Evolutionary conservation across 108 stramenopile species (phyloP).

Genomic region (Skeletonema grethae): DNA sequence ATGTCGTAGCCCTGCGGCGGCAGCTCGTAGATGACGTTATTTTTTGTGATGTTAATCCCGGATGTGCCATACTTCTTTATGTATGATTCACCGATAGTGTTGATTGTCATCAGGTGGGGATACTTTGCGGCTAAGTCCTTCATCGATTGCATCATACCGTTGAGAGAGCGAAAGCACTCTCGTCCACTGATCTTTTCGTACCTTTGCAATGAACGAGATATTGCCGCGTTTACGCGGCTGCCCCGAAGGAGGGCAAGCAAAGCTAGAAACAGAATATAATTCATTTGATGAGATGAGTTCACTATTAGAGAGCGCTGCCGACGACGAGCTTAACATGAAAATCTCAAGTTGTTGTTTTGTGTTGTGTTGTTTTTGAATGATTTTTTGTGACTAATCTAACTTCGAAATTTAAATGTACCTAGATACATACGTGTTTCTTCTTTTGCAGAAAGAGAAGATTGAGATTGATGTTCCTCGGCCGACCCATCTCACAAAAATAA

Average conservation of each 20-base stretch:
- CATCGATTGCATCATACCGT: constrained; percentile 32
- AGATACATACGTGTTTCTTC: too few relatives aligned
- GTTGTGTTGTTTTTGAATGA: too few relatives aligned
- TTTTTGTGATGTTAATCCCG: constrained; percentile 26
- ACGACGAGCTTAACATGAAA: too few relatives aligned
- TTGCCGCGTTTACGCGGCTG: background rate
- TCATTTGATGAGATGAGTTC: too few relatives aligned
- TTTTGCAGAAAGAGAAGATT: too few relatives aligned
- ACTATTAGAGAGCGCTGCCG: too few relatives aligned
- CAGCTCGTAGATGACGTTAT: background rate
- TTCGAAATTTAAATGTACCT: too few relatives aligned
- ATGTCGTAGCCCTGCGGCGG: background rate
- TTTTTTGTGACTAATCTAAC: too few relatives aligned
- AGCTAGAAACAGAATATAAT: background rate
- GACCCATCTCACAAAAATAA: too few relatives aligned
- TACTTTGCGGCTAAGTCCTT: background rate
- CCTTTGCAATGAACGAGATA: background rate
- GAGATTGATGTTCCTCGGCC: too few relatives aligned
- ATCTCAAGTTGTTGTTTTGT: too few relatives aligned
- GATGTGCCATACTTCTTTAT: constrained; percentile 43
- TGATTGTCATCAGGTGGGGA: background rate
- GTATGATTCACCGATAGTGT: background rate
- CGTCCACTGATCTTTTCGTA: background rate
- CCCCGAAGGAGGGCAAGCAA: background rate
- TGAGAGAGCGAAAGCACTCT: constrained; percentile 31